phyloP scores from a whole-genome alignment of 2,329 filamentous ascomycete genomes.

The Sporothrix mexicana region DNA sequence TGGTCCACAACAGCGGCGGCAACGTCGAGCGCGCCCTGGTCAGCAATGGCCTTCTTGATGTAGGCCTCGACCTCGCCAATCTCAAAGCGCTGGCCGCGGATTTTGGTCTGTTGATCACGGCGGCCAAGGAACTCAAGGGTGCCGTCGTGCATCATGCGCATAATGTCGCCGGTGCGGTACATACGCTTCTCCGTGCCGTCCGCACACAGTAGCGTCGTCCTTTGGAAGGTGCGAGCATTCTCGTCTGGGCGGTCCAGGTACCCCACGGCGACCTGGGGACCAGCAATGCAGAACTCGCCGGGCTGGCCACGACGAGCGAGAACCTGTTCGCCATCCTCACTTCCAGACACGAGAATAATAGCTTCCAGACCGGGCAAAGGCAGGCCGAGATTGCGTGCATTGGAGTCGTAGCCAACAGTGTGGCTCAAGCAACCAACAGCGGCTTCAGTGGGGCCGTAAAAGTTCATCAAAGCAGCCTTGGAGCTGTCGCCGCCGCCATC shows the following conservation, averaged over 20 bases:
- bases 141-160: slow-evolving; percentile 35
- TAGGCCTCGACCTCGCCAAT: slow-evolving; percentile 34
- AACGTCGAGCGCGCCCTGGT: slow-evolving; percentile 30
- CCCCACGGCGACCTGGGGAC: slow-evolving; percentile 52
- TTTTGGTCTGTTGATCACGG: slow-evolving; percentile 36
- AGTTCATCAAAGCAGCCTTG: slow-evolving; percentile 36
- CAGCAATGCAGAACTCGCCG: slow-evolving; percentile 52
- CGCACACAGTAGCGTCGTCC: slow-evolving; percentile 23
- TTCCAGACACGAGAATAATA: slow-evolving; percentile 33
- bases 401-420: slow-evolving; percentile 32
- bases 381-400: slow-evolving; percentile 37
- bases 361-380: slow-evolving; percentile 37
- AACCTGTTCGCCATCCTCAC: slow-evolving; percentile 26
- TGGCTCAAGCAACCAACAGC: slow-evolving; percentile 32
- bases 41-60: slow-evolving; percentile 26
- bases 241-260: slow-evolving; percentile 47
- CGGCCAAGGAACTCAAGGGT: slow-evolving; percentile 35
- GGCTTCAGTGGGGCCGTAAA: slow-evolving; percentile 64
- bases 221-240: slow-evolving; percentile 31
- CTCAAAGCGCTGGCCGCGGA: slow-evolving; percentile 36
- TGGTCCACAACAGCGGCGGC: slow-evolving; percentile 32
- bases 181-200: slow-evolving; percentile 28
- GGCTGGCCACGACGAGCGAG: slow-evolving; percentile 38
- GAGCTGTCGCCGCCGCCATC: slow-evolving; percentile 48
- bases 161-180: slow-evolving; percentile 36